Evolutionary conservation across 495 filamentous ascomycete genomes (phyloP).

Genomic region (Amorphotheca resinae): DNA sequence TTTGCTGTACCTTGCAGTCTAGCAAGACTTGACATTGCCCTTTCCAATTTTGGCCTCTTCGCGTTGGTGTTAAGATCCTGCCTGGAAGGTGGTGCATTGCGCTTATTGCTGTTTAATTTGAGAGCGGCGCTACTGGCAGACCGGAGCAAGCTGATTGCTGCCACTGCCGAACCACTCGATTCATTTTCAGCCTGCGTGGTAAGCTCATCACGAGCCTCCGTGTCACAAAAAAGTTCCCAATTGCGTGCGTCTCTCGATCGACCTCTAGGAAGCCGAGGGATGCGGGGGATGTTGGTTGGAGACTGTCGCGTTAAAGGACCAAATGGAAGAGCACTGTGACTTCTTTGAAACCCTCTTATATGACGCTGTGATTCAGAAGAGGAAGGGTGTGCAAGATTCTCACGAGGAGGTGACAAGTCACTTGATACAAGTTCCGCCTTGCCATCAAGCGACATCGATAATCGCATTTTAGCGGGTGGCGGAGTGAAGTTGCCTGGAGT

Average conservation of each 20-base stretch:
- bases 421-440: conserved; percentile 66
- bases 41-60: conserved; percentile 54
- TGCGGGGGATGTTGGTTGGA: conserved; percentile 16
- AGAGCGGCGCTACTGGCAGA: conserved; percentile 45
- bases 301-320: conserved; percentile 1
- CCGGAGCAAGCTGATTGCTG: conserved; percentile 58
- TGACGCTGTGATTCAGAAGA: conserved; percentile 29
- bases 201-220: conserved; percentile 56
- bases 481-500: conserved; percentile 2
- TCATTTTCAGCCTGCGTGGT: conserved; percentile 61
- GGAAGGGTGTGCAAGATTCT: conserved; percentile 17
- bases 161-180: conserved; percentile 55
- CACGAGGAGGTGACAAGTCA: conserved; percentile 58
- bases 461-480: conserved; percentile 35
- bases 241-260: conserved; percentile 70
- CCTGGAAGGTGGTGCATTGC: conserved; percentile 40
- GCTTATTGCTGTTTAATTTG: conserved; percentile 40
- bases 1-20: conserved; percentile 41
- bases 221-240: conserved; percentile 75
- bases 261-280: conserved; percentile 39
- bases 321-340: conserved; percentile 43
- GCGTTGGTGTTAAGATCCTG: conserved; percentile 34
- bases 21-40: conserved; percentile 53
- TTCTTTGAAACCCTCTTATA: conserved; percentile 44
- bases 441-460: conserved; percentile 72